phyloP scores from a whole-genome alignment of 1,284 basidiomycete species.

The Mycena sp. region DNA sequence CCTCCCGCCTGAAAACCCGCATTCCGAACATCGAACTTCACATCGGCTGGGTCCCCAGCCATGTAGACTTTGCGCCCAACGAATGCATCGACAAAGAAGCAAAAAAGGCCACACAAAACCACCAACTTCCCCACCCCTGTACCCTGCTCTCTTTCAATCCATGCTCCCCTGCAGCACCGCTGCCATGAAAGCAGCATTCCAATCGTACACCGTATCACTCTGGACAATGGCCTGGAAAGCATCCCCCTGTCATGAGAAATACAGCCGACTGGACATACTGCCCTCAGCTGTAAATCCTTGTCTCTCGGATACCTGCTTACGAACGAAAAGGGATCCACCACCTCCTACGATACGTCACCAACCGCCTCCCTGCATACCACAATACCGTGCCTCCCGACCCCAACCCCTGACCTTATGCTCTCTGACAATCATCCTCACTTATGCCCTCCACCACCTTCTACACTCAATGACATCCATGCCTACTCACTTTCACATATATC shows the following conservation, averaged over 20 bases:
- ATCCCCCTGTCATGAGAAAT: background rate
- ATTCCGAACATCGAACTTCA: background rate
- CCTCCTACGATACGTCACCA: background rate
- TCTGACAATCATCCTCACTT: too few species aligned
- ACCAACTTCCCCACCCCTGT: background rate
- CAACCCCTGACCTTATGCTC: too few species aligned
- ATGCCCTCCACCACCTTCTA: too few species aligned
- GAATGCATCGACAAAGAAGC: slow-evolving; percentile 3
- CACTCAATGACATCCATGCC: too few species aligned
- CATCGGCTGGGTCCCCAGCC: slow-evolving; percentile 10
- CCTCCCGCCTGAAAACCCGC: background rate
- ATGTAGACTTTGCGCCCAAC: slow-evolving; percentile 3
- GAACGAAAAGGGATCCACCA: background rate
- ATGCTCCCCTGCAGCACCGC: background rate
- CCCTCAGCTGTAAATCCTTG: background rate
- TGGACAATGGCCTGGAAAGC: background rate
- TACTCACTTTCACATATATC: too few species aligned
- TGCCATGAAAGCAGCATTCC: background rate
- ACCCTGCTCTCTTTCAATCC: background rate
- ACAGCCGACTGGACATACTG: background rate
- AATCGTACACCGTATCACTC: background rate
- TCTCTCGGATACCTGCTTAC: background rate
- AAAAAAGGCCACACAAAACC: background rate
- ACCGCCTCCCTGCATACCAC: background rate
- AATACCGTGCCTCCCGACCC: background rate